Evolutionary conservation across 2,329 filamentous ascomycete genomes (phyloP).

Genomic region (Fusarium mundagurra): DNA sequence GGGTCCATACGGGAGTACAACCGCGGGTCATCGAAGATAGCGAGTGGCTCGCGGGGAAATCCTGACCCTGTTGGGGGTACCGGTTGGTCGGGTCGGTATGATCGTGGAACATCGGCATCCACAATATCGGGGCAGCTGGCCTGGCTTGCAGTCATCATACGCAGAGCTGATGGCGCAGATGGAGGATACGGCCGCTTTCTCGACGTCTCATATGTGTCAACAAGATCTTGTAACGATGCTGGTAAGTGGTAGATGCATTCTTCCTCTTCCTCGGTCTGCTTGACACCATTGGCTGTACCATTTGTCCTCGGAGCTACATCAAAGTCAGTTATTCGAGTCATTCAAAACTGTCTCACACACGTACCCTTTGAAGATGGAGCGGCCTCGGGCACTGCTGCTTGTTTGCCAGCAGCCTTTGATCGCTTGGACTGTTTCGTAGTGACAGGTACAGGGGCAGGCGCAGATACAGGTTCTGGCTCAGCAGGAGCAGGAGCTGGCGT

Average conservation of each 20-base stretch:
- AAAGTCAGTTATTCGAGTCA: slow-evolving; percentile 12
- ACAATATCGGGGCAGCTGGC: slow-evolving; percentile 76
- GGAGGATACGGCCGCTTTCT: slow-evolving; percentile 73
- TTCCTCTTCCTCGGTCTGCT: slow-evolving; percentile 61
- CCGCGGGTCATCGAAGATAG: slow-evolving; percentile 90
- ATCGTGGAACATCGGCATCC: slow-evolving; percentile 84
- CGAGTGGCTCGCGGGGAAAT: slow-evolving; percentile 91
- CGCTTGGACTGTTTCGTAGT: slow-evolving; percentile 50
- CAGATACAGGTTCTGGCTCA: slow-evolving; percentile 27
- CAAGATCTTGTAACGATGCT: slow-evolving; percentile 85
- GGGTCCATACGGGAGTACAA: slow-evolving; percentile 91
- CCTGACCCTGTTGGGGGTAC: slow-evolving; percentile 79
- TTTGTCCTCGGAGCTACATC: slow-evolving; percentile 57
- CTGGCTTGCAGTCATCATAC: slow-evolving; percentile 80
- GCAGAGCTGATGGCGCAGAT: slow-evolving; percentile 73
- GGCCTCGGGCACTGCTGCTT: slow-evolving; percentile 53
- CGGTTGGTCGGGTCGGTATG: slow-evolving; percentile 84
- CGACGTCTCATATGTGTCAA: slow-evolving; percentile 88
- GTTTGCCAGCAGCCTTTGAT: slow-evolving; percentile 57
- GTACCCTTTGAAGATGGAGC: slow-evolving; percentile 58
- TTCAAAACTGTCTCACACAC: background rate
- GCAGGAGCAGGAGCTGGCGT: slow-evolving; percentile 43
- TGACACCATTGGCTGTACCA: slow-evolving; percentile 62
- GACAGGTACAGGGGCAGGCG: slow-evolving; percentile 40
- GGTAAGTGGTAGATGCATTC: slow-evolving; percentile 95